Conservation (phyloP, 1,284 basidiomycete genomes). For the Mycena sp. region DNA sequence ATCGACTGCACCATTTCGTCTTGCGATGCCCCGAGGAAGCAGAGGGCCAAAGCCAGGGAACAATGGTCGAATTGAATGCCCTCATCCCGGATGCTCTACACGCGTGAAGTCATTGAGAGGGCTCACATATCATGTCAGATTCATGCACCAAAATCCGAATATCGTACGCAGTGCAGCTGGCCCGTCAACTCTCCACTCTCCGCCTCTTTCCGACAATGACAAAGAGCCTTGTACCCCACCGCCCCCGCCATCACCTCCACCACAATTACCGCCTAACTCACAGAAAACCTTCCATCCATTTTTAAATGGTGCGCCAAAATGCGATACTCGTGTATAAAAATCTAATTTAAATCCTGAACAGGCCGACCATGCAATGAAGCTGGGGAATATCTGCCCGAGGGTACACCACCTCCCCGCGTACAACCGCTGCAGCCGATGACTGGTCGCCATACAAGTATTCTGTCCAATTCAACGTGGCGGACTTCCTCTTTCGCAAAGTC, state of each 20-base stretch:
- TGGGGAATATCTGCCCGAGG: background rate
- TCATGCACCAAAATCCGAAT: background rate
- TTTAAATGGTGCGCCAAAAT: background rate
- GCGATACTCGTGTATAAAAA: background rate
- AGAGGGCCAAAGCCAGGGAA: too few relatives aligned
- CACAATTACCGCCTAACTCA: background rate
- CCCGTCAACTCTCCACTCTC: too few relatives aligned
- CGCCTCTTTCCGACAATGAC: too few relatives aligned
- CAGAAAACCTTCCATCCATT: background rate
- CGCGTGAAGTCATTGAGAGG: too few relatives aligned
- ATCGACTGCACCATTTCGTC: too few relatives aligned
- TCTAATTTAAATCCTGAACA: background rate
- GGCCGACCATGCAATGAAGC: conserved; percentile 3
- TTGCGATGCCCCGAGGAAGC: too few relatives aligned
- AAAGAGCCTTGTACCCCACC: too few relatives aligned
- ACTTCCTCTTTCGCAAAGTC: conserved; percentile 30
- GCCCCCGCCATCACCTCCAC: background rate
- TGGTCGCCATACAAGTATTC: conserved; percentile 26
- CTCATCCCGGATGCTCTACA: too few relatives aligned
- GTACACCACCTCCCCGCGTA: conserved; percentile 9
- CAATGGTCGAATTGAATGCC: too few relatives aligned
- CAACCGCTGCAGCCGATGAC: background rate
- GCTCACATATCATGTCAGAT: background rate
- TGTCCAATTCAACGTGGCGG: conserved; percentile 23
- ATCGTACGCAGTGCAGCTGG: background rate